Conservation (phyloP, 129 eudicot species). For the Tagetes patula region DNA sequence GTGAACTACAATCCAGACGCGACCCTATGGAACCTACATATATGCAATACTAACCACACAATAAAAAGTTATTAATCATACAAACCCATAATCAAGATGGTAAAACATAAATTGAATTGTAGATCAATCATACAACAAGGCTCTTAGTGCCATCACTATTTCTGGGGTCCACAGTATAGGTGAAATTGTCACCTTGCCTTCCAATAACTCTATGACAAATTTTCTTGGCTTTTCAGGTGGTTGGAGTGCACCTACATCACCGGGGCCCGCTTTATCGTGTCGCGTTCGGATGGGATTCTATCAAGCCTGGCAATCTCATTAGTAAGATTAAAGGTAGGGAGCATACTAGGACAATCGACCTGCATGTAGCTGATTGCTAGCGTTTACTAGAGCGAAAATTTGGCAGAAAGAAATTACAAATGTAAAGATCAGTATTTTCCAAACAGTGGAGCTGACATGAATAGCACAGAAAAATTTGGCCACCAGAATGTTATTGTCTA, state of each 20-base stretch:
- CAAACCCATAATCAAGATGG: conserved; percentile 14
- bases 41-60: background rate
- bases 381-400: background rate
- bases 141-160: conserved; percentile 48
- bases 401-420: no score
- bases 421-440: background rate
- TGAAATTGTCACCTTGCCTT: conserved; percentile 59
- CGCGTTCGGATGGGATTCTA: conserved; percentile 41
- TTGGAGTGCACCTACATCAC: conserved; percentile 55
- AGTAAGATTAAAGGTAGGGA: conserved; percentile 56
- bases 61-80: conserved; percentile 5
- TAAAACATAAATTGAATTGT: background rate
- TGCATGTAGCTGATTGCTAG: conserved; percentile 29
- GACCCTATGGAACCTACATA: conserved; percentile 63
- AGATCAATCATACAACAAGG: conserved; percentile 49
- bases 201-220: conserved; percentile 53
- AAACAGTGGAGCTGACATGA: conserved; percentile 45
- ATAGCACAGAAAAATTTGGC: conserved; percentile 50
- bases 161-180: conserved; percentile 53
- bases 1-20: conserved; percentile 63
- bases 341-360: conserved; percentile 80
- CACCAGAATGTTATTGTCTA: conserved; percentile 27
- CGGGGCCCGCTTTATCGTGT: conserved; percentile 50
- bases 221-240: conserved; percentile 64
- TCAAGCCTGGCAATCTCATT: conserved; percentile 56